Evolutionary conservation across 1,139 yeast genomes (phyloP), one percentile per base, ranked within the genome.

Genomic region (Debaryomyces coudertii): DNA sequence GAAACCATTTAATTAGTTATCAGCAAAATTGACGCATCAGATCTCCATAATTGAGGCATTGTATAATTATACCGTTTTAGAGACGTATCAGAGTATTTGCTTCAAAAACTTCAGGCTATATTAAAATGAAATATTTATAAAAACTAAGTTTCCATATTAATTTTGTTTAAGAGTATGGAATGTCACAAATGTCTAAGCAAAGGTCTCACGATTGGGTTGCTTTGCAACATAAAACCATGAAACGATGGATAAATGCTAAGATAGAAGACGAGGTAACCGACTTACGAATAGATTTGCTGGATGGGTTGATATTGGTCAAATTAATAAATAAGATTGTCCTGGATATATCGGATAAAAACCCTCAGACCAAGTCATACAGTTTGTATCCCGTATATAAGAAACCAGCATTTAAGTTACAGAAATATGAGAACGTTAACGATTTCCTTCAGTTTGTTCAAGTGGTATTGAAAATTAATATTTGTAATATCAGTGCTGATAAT

Each of bases 401-500:
- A 18, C 89, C 90, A 3, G 71, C 65, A 33, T 71, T 81, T 48
- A 72, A 77, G 45, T 68, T 85, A 33, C 90, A 85, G 56, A 80
- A 78, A 57, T 67, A 82, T 36, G 90, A 85, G 55, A 85, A 85
- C 58, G 66, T 84, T 43, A 76, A 77, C 52, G 79, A 76, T 45
- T 77, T 82, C 11, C 68, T 85, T 46, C 79, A 80, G 46, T 83
- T 77, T 56, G 69, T 83, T 47, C 73, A 77, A 47, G 72, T 78
- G 37, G 71, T 79, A 27, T 75, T 80, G 43, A 62, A 70, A 18
- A 68, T 85, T 36, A 80, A 79, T 50, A 68, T 80, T 29, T 71
- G 77, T 53, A 78, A 79, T 54, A 80, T 85, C 40, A 84, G 87
- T 22, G 82, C 89, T n/a, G 87, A 83, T 44, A 86, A 83, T 61